Base-by-base conservation (phyloP, 2,329 filamentous ascomycete species). In the Sporothrix variecibatus region DNA sequence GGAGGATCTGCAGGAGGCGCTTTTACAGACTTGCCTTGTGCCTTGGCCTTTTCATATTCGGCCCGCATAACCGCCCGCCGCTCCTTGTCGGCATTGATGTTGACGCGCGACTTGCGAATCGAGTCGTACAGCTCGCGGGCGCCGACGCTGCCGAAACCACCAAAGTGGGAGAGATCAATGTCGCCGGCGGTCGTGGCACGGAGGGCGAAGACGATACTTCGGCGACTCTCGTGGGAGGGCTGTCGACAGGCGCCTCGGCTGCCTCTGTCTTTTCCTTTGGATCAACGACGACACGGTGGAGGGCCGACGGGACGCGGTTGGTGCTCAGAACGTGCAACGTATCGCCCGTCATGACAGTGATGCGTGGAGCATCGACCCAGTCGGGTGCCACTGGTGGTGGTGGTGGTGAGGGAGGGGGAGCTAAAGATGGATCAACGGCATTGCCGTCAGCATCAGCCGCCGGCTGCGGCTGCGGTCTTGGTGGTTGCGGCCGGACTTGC, bases 141-240 rank as follows among this genome's bases (percentile, higher is more conserved):
- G 12, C 38, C 20, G 38, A 78, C 72, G n/a, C 40, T 58, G 31
- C 70, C 77, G 1, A 49, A 11, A 46, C 72, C 60, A 12, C 77
- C 77, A 20, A 78, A 71, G 5, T 72, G 20, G 0, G 23, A 28
- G 3, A 78, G 71, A 28, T 76, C 74, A 7, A 78, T 76, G n/a
- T 51, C 70, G 31, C 75, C 74, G 12, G 20, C 58, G 15, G 71
- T 74, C 3, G 77, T 76, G 17, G 77, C 69, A 12, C 77, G 76
- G 62, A 78, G 71, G 11, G 77, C 77, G 64, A 78, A 78, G 20
- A 78, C 77, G 46, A 78, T 77, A 73, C 77, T 78, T 17, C 75
- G 73, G n/a, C 77, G 76, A 26, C 53, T 69, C 43, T 40, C 40
- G n/a, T 23, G 31, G 5, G 71, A n/a, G 40, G 46, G 2, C 23